phyloP scores from a whole-genome alignment of 805 yeast species.

The Lipomyces anomalus region DNA sequence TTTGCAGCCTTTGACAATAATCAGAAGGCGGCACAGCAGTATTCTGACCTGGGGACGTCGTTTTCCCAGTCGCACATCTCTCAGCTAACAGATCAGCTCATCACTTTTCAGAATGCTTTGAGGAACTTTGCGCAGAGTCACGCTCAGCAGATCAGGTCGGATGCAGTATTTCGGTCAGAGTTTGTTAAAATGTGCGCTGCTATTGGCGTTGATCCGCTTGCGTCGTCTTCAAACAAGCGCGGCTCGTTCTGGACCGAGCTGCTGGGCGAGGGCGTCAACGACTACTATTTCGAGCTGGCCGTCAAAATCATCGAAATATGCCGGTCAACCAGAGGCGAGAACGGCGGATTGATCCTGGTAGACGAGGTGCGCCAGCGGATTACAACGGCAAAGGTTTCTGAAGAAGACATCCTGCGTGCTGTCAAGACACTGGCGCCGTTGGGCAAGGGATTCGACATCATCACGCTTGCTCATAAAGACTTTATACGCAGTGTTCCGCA shows the following conservation, averaged over 20 bases:
- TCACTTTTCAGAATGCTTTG: conserved; percentile 70
- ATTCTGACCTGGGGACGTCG: conserved; percentile 46
- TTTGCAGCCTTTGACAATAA: conserved; percentile 42
- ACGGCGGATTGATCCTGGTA: conserved; percentile 76
- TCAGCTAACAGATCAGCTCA: conserved; percentile 63
- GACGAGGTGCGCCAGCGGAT: conserved; percentile 43
- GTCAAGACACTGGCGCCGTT: conserved; percentile 48
- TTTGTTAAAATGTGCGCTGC: conserved; percentile 71
- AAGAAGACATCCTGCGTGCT: conserved; percentile 52
- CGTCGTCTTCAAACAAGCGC: conserved; percentile 29
- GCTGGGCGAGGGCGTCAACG: conserved; percentile 38
- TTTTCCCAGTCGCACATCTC: conserved; percentile 50
- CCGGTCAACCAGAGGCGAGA: conserved; percentile 58
- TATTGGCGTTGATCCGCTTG: conserved; percentile 80
- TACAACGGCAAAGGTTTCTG: conserved; percentile 28
- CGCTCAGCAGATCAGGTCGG: conserved; percentile 56
- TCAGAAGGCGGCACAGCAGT: conserved; percentile 38
- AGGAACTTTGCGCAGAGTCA: conserved; percentile 70
- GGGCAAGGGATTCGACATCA: conserved; percentile 66
- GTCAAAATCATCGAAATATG: conserved; percentile 74
- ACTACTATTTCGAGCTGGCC: conserved; percentile 61
- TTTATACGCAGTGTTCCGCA: conserved; percentile 61
- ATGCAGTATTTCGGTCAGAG: conserved; percentile 60
- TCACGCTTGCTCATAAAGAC: conserved; percentile 48
- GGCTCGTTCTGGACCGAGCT: conserved; percentile 36